Evolutionary conservation across 768 basidiomycete species (phyloP), one percentile per base, ranked within the genome.

Genomic region (Naganishia vaughanmartiniae): DNA sequence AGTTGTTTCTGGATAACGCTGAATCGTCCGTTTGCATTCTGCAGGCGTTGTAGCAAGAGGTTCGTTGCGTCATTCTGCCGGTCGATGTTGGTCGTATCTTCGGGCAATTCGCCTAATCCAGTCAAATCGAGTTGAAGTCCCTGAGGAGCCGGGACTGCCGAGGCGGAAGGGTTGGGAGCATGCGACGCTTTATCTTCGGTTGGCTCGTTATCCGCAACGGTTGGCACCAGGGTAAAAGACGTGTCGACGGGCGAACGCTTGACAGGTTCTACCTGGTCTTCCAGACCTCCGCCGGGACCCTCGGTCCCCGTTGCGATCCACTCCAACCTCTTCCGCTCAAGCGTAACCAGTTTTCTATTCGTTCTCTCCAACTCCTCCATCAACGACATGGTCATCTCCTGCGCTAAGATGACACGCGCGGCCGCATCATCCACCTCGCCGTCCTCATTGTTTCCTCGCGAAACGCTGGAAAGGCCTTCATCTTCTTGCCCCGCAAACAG

Each of bases 291-390:
- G 26, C 5, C 19, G 1, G 39, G 14, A 3, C 17, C 26, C 26
- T 63, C 7, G 1, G 77, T 77, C 34, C 76, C 75, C 34, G 72
- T 74, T 15, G 80, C 79, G 46, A 81, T 45, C 76, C 77, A 78
- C 15, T 74, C 73, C 48, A 80, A 72, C 39, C 77, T 56, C 70
- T 78, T 75, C 34, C 70, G 56, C 72, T 81, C 78, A 48, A 80
- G 73, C 39, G 75, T 74, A 30, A 79, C 73, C 46, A 79, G 54
- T n/a, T 74, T 54, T 58, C 77, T 75, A 36, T 75, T 78, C 71
- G 80, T 80, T 9, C 57, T 48, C 56, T 80, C 78, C 24, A 82
- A 67, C 66, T 82, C 81, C 34, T 75, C 72, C 15, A 80, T 77
- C 48, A 81, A 65, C 0, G 76, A 74, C 10, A 73, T 72, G 26